Base-by-base conservation (phyloP, 2,329 filamentous ascomycete genomes). In the Sclerotinia subarctica region DNA sequence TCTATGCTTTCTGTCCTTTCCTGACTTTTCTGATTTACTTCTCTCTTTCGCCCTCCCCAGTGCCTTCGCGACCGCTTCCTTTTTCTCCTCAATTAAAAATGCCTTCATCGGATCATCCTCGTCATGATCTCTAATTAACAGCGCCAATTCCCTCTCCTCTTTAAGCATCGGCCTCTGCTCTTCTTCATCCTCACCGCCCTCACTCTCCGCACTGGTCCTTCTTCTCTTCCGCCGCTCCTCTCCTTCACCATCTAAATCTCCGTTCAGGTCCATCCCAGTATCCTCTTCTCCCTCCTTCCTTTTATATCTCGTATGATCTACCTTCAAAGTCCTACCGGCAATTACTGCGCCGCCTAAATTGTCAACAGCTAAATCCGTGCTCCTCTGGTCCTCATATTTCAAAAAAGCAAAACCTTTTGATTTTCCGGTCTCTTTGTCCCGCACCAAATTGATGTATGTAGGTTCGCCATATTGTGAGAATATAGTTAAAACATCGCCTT, bases 31-130 rank as follows among this genome's bases (percentile, higher is more conserved):
- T 2, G 67, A 51, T 46, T 71, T 70, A 51, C 73, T 73, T 32
- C 68, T 66, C 38, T 57, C 67, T 80, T 83, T 82, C 64, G 84
- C 77, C 73, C 80, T 84, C 71, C 83, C 82, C 73, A 91, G 79
- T 3, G 92, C 94, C 69, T 86, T 85, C 66, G 90, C 88, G 17
- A 97, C 86, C 77, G 97, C 92, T 77, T 93, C 92, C 79, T 91
- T 93, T 84, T 98, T 97, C 80, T 96, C 91, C 71, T 94, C 87
- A 64, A 97, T 88, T 71, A 98, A 78, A 74, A 92, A 97, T 49
- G 87, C 88, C 80, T 97, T 97, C 95, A 99, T 99, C 0, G 95
- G 95, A 78, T 99, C 95, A 70, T 98, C 94, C 32, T 97, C 94
- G 72, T 98, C 95, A 72, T 96, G 90, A 21, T 94, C 89, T 66